Evolutionary conservation across 2,329 filamentous ascomycete species (phyloP).

Genomic region (Fusarium tricinctum): DNA sequence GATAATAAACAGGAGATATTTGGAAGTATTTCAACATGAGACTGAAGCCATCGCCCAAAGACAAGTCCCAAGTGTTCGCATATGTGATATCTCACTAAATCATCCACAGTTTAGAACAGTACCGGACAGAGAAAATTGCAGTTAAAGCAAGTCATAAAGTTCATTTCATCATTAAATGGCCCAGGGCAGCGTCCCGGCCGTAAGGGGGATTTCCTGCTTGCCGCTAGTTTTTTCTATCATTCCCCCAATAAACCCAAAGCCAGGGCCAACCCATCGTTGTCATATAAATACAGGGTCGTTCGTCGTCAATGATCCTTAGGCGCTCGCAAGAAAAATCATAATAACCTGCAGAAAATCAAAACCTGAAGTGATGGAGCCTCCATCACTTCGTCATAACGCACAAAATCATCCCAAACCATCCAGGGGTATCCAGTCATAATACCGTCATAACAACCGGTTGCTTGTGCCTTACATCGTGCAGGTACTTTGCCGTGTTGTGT

Average conservation of each 20-base stretch:
- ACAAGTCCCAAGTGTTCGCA: background rate
- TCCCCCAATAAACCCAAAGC: slow-evolving; percentile 30
- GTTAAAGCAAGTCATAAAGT: slow-evolving; percentile 47
- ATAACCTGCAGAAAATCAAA: slow-evolving; percentile 21
- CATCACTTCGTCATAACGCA: slow-evolving; percentile 25
- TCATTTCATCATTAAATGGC: slow-evolving; percentile 50
- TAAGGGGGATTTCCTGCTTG: slow-evolving; percentile 35
- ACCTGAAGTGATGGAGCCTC: slow-evolving; percentile 10
- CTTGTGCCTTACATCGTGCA: slow-evolving; percentile 34
- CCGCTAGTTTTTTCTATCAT: slow-evolving; percentile 49
- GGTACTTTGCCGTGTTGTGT: slow-evolving; percentile 35
- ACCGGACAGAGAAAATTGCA: slow-evolving; percentile 25
- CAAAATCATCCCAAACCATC: slow-evolving; percentile 30
- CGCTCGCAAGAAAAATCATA: slow-evolving; percentile 31
- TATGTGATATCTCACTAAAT: slow-evolving; percentile 7
- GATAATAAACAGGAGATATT: slow-evolving; percentile 34
- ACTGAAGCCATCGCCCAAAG: background rate
- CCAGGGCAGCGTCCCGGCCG: slow-evolving; percentile 25
- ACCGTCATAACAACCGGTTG: slow-evolving; percentile 31
- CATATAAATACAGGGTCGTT: slow-evolving; percentile 49
- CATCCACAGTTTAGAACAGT: slow-evolving; percentile 6
- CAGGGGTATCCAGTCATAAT: slow-evolving; percentile 45
- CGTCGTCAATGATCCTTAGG: slow-evolving; percentile 38
- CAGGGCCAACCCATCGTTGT: slow-evolving; percentile 27
- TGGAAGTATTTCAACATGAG: slow-evolving; percentile 1